Base-by-base conservation (phyloP, 2,329 filamentous ascomycete genomes). In the Lachnellula willkommii region DNA sequence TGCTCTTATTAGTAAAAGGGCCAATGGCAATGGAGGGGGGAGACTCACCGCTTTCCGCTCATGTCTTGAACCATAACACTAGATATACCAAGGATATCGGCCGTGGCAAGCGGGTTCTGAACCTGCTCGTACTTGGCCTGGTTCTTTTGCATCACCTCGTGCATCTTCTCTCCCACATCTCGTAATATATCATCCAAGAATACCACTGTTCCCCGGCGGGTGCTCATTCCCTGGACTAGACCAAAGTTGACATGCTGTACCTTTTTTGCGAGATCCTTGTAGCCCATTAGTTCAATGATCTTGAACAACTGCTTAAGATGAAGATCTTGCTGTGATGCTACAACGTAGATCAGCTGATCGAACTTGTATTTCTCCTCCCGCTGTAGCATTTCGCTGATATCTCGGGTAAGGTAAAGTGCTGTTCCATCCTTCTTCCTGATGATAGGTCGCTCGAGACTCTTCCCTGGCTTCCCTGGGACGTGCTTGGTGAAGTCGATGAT, bases 51-150 rank as follows among this genome's bases (percentile, higher is more conserved):
- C 83, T 96, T 97, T 71, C 93, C 94, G 63, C 83, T 88, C 90
- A 97, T 96, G 69, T 97, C 94, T 74, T 97, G 93, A 20, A 96
- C 90, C 91, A 97, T 97, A 69, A 97, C 93, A 69, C 89, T 88
- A 62, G 88, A 92, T 70, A 97, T 96, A 61, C 93, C 94, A 3
- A 97, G 81, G 11, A 83, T 90, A 74, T 97, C 94, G 59, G 94
- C 91, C 9, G 86, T 88, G 53, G 83, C 81, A 53, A 84, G 85
- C 0, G 93, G 93, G 71, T 97, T 79, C 68, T 87, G 88, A 20
- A 99, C 87, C 73, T 96, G 91, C 55, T 84, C 76, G 73, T 97
- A 99, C 78, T 99, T 99, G 69, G 81, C 79, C 66, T 88, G 80
- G 72, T 97, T 97, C 76, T 87, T 88, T 73, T 78, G 84, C 94